Conservation (phyloP, 352 stramenopile genomes). For the Pythium guiyangense region DNA sequence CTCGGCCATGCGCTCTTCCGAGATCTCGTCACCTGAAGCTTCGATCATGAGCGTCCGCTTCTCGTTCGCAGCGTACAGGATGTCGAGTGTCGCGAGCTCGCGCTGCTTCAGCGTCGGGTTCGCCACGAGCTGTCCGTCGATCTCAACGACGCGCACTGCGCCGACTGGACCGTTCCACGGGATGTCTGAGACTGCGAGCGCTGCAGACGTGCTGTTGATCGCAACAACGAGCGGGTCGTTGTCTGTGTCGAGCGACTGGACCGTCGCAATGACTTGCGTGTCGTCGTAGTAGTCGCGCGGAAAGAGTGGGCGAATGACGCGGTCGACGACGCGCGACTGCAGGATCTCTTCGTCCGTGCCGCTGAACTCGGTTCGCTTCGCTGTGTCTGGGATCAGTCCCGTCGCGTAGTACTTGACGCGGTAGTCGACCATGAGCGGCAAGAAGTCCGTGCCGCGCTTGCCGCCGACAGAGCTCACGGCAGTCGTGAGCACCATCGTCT, state of each 20-base stretch:
- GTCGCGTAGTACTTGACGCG: constrained; percentile 87
- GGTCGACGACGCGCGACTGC: constrained; percentile 94
- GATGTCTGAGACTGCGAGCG: constrained; percentile 81
- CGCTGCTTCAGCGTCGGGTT: constrained; percentile 85
- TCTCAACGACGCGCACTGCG: constrained; percentile 83
- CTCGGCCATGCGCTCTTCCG: constrained; percentile 65
- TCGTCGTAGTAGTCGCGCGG: constrained; percentile 93
- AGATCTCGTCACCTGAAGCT: constrained; percentile 70
- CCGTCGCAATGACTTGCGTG: constrained; percentile 92
- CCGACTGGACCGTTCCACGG: constrained; percentile 89
- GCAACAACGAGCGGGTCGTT: constrained; percentile 88
- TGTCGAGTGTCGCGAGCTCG: constrained; percentile 64
- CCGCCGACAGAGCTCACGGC: constrained; percentile 58
- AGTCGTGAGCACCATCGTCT: constrained; percentile 86
- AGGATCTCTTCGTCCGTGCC: constrained; percentile 95
- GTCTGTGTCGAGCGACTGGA: constrained; percentile 82
- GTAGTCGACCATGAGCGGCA: constrained; percentile 94
- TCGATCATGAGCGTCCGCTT: constrained; percentile 87
- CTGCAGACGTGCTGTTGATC: constrained; percentile 86
- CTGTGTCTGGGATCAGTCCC: constrained; percentile 86
- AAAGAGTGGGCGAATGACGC: constrained; percentile 94
- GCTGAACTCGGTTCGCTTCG: constrained; percentile 84
- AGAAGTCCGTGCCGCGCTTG: constrained; percentile 60
- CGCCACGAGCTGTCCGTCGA: constrained; percentile 87
- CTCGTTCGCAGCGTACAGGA: constrained; percentile 83